These are phyloP conservation scores for Pythium periplocum DNA, from an alignment of 352 stramenopile genomes.

Conservation along the genomic window DNA sequence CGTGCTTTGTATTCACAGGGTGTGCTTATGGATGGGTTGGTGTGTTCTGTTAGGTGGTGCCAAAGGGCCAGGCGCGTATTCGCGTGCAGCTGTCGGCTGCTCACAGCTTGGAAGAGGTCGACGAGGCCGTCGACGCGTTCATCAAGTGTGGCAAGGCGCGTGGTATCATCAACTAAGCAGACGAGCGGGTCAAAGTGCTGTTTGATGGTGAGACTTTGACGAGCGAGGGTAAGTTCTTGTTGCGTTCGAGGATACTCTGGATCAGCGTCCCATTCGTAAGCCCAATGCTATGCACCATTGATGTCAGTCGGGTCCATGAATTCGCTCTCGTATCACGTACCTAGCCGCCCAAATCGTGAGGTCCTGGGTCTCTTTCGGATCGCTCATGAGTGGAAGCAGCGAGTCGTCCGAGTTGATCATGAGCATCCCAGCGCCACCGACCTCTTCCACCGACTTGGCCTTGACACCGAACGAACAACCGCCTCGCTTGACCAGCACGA, in stretches of 20 bases:
- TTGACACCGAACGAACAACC: constrained; percentile 63
- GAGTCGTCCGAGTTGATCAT: constrained; percentile 61
- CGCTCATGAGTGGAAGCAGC: constrained; percentile 56
- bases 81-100: constrained; percentile 89
- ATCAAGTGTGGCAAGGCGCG: constrained; percentile 85
- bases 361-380: constrained; percentile 42
- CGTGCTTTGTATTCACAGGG: too few relatives aligned
- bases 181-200: background rate
- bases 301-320: too few relatives aligned
- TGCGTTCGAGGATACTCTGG: constrained; percentile 31
- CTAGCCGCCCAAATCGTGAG: constrained; percentile 59
- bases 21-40: too few relatives aligned
- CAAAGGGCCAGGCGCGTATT: constrained; percentile 89
- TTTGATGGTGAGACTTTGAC: constrained; percentile 27
- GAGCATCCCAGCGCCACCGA: constrained; percentile 53
- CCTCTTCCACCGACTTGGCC: constrained; percentile 50
- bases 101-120: constrained; percentile 89
- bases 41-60: constrained; percentile 60
- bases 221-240: constrained; percentile 53
- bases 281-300: constrained; percentile 25
- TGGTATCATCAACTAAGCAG: constrained; percentile 43
- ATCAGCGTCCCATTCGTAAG: constrained; percentile 38
- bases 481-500: constrained; percentile 66
- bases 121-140: constrained; percentile 90
- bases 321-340: constrained; percentile 16